phyloP scores from a whole-genome alignment of 139 green algal species.

The Coelastrella sp. region DNA sequence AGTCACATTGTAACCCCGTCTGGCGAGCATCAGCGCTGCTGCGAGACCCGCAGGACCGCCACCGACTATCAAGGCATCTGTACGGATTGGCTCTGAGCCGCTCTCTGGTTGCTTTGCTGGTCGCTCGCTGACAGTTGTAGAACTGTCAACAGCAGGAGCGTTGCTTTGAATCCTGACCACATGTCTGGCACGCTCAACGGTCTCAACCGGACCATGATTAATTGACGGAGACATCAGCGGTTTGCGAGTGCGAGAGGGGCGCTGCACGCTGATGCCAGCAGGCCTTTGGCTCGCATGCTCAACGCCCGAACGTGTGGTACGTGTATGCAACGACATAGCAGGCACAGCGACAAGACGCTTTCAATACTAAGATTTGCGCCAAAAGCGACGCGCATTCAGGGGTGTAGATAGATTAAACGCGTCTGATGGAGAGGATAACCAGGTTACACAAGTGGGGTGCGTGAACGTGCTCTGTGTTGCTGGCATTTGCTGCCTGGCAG shows the following conservation, averaged over 20 bases:
- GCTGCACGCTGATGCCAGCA: background rate
- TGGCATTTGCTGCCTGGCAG: too few species aligned
- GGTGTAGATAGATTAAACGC: too few species aligned
- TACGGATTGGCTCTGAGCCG: background rate
- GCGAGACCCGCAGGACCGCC: slow-evolving; percentile 31
- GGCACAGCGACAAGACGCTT: background rate
- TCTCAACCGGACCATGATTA: too few species aligned
- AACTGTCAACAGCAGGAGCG: background rate
- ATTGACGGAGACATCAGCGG: too few species aligned
- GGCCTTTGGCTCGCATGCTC: background rate
- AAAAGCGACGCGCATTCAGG: too few species aligned
- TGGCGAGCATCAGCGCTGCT: slow-evolving; percentile 35
- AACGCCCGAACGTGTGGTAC: background rate
- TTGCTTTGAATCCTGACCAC: background rate
- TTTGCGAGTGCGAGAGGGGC: background rate
- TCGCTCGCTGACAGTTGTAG: background rate
- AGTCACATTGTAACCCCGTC: slow-evolving; percentile 13
- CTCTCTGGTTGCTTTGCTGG: background rate
- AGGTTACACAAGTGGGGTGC: too few species aligned
- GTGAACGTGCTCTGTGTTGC: too few species aligned
- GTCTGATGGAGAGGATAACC: too few species aligned
- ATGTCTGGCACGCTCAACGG: too few species aligned
- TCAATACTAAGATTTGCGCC: background rate
- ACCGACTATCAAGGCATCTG: slow-evolving; percentile 18
- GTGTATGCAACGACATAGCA: background rate